phyloP scores from a whole-genome alignment of 1,139 yeast genomes.

The Hyphopichia pseudoburtonii region DNA sequence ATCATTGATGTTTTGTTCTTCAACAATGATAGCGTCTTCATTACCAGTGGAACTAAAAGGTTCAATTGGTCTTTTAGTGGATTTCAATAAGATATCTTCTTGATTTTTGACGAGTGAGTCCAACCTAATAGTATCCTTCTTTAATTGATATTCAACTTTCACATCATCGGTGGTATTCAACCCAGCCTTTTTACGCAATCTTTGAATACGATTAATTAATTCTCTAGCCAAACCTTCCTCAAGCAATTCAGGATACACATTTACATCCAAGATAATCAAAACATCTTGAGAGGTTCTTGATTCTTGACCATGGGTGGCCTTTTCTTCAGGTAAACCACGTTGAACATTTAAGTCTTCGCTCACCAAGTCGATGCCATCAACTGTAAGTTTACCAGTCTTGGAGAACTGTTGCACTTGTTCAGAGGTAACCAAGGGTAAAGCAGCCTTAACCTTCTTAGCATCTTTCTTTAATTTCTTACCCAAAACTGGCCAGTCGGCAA shows the following conservation, averaged over 20 bases:
- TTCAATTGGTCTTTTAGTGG: conserved; percentile 65
- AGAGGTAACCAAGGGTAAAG: conserved; percentile 78
- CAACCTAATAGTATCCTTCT: conserved; percentile 71
- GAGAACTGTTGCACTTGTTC: conserved; percentile 80
- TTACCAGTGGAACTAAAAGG: conserved; percentile 37
- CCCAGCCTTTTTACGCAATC: conserved; percentile 95
- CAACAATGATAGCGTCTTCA: conserved; percentile 69
- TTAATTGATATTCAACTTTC: conserved; percentile 72
- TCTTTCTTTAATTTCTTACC: conserved; percentile 97
- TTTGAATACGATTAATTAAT: conserved; percentile 93
- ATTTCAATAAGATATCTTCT: conserved; percentile 68
- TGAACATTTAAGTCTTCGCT: conserved; percentile 87
- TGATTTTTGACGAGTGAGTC: conserved; percentile 64
- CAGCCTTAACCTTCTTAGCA: conserved; percentile 91
- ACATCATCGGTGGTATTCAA: conserved; percentile 95
- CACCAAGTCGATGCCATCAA: conserved; percentile 86
- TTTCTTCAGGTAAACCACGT: conserved; percentile 74
- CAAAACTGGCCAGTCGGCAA: conserved; percentile 98
- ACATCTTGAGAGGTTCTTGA: conserved; percentile 88
- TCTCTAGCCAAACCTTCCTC: conserved; percentile 97
- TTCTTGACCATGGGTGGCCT: conserved; percentile 69
- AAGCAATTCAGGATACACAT: conserved; percentile 82
- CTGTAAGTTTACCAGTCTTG: conserved; percentile 69
- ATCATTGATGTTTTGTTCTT: conserved; percentile 87
- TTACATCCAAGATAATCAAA: conserved; percentile 83